Evolutionary conservation across 768 basidiomycete species (phyloP).

Genomic region (Collybia nuda): DNA sequence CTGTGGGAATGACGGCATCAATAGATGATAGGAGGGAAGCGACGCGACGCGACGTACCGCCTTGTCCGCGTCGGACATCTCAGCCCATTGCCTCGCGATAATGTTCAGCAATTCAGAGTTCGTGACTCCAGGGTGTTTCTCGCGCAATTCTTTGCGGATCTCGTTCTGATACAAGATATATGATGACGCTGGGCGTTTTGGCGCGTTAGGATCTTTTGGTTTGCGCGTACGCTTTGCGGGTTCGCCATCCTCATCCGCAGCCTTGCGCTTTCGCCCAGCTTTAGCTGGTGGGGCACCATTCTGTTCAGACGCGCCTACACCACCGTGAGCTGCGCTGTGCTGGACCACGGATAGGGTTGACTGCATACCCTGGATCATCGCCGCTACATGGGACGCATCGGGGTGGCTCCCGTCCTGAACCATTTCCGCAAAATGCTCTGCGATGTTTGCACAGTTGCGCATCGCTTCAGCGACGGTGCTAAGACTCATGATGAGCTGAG

Average conservation of each 20-base stretch:
- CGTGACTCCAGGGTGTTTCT: conserved; percentile 57
- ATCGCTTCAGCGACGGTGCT: conserved; percentile 58
- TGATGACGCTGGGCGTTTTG: conserved; percentile 89
- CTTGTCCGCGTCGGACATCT: conserved; percentile 67
- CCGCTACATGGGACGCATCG: too few relatives aligned
- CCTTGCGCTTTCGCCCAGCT: conserved; percentile 40
- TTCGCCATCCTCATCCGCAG: conserved; percentile 34
- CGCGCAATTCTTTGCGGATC: conserved; percentile 72
- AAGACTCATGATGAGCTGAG: conserved; percentile 57
- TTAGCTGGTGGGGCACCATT: not conserved
- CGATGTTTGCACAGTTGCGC: conserved; percentile 59
- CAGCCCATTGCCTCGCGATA: conserved; percentile 75
- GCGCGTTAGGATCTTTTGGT: conserved; percentile 89
- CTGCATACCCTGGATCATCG: too few relatives aligned
- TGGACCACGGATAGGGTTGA: conserved; percentile 3
- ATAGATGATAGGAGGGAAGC: not conserved
- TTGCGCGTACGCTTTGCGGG: conserved; percentile 63
- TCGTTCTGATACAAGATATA: conserved; percentile 96
- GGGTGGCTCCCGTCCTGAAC: conserved; percentile 28
- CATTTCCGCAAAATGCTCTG: conserved; percentile 57
- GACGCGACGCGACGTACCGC: conserved; percentile 51
- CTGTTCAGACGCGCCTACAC: conserved; percentile 17
- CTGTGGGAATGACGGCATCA: conserved; percentile 29
- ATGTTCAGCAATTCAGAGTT: conserved; percentile 72
- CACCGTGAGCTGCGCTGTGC: conserved; percentile 12